phyloP scores from a whole-genome alignment of 371 early-diverging fungal species.

The Circinella minor region DNA sequence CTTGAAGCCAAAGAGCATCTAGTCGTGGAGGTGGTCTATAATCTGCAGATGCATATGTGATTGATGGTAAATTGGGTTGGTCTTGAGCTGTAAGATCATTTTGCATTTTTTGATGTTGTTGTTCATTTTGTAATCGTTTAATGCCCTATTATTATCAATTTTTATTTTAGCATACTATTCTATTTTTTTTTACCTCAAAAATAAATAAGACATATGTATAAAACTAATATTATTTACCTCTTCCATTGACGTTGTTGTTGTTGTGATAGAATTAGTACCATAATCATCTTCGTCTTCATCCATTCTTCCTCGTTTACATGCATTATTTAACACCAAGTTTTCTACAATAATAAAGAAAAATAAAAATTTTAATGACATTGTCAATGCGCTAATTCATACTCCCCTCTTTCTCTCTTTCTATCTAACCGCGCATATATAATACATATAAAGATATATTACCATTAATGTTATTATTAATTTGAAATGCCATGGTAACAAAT shows the following conservation, averaged over 20 bases:
- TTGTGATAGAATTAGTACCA: not conserved
- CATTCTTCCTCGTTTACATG: conserved; percentile 37
- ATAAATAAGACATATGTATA: not conserved
- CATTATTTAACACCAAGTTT: conserved; percentile 1
- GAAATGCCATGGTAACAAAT: too few relatives aligned
- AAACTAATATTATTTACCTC: not conserved
- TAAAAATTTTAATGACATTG: not conserved
- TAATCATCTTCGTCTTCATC: conserved; percentile 26
- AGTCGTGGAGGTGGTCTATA: conserved; percentile 28
- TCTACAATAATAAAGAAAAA: not conserved
- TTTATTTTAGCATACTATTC: not conserved
- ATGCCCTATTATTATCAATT: not conserved
- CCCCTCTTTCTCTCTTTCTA: conserved; percentile 17
- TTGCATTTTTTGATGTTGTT: not conserved
- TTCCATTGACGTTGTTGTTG: not conserved
- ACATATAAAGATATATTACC: too few relatives aligned
- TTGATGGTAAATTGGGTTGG: conserved; percentile 16
- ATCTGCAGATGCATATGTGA: conserved; percentile 31
- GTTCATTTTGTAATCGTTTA: conserved; percentile 10
- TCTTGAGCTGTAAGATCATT: not conserved
- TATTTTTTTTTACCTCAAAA: too few relatives aligned
- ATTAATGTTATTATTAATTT: too few relatives aligned
- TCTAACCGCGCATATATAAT: conserved; percentile 19
- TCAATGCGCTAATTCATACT: conserved; percentile 3
- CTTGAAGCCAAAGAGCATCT: conserved; percentile 26